Evolutionary conservation across 805 yeast genomes (phyloP), one percentile per base, ranked within the genome.

Genomic region (Nakazawaea wyomingensis): DNA sequence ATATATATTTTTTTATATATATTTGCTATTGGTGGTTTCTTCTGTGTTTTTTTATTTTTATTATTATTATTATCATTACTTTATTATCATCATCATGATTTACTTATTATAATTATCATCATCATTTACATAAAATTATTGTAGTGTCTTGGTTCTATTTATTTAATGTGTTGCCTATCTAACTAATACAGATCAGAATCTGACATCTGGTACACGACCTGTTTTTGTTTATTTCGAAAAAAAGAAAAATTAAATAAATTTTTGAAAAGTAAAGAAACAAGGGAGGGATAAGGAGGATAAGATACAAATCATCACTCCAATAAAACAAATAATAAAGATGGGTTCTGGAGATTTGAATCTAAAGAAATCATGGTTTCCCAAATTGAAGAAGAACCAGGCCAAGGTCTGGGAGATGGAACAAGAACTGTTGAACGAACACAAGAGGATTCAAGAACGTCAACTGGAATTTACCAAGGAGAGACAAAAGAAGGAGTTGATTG

Each of bases 281-380:
- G n/a, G n/a, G n/a, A n/a, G n/a, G n/a, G n/a, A n/a, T n/a, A n/a
- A n/a, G n/a, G n/a, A n/a, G n/a, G n/a, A n/a, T n/a, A n/a, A 24
- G 27, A 24, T 24, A 24, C 10, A 24, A 10, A 24, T 24, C 7
- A 8, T 10, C 7, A 10, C 10, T 24, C 10, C 10, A 24, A 24
- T 24, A 24, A 8, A 24, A 10, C 7, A 8, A 24, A 10, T 10
- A 8, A 24, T 10, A 5, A 35, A 36, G 11, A 69, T 68, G 74
- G 73, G 71, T 59, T 85, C 89, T 1, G 86, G 89, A 4, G 96
- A 90, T 60, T 71, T 91, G 49, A 91, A 91, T 59, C 62, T 90
- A 44, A 85, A 91, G 65, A 91, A 91, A 60, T 91, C 98, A 48
- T 91, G 98, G 99, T 88, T 91, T 61, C 97, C 99, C 2, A 90